Conservation (phyloP, 768 basidiomycete species). For the Suillus decipiens region DNA sequence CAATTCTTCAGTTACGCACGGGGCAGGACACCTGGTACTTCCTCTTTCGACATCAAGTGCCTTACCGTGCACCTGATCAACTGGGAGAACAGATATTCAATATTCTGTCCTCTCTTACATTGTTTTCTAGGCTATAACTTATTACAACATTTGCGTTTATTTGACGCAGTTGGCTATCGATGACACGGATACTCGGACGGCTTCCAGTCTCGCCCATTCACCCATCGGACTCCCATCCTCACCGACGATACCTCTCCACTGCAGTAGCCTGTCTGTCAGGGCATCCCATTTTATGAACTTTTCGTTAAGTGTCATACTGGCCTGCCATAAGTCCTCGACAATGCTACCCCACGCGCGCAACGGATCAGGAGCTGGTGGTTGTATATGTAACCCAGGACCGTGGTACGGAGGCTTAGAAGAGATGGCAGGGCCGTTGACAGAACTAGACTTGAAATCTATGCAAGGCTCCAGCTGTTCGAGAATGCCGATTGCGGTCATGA, state of each 20-base stretch:
- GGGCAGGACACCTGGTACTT: slow-evolving; percentile 35
- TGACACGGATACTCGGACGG: slow-evolving; percentile 19
- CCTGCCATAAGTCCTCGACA: slow-evolving; percentile 50
- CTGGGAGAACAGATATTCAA: slow-evolving; percentile 29
- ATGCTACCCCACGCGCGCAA: slow-evolving; percentile 49
- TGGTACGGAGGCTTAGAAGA: slow-evolving; percentile 33
- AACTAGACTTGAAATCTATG: neutral
- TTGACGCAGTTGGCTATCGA: neutral
- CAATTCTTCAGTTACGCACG: slow-evolving; percentile 24
- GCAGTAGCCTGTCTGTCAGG: slow-evolving; percentile 55
- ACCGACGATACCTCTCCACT: slow-evolving; percentile 55
- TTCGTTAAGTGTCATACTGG: slow-evolving; percentile 29
- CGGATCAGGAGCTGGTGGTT: slow-evolving; percentile 25
- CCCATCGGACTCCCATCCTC: slow-evolving; percentile 38
- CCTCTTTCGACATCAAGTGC: slow-evolving; percentile 9
- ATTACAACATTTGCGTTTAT: neutral
- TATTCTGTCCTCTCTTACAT: slow-evolving; percentile 15
- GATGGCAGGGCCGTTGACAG: slow-evolving; percentile 1
- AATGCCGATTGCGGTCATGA: slow-evolving; percentile 29
- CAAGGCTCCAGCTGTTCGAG: slow-evolving; percentile 33
- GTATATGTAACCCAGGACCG: slow-evolving; percentile 40
- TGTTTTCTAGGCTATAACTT: neutral
- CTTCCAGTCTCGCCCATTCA: slow-evolving; percentile 58
- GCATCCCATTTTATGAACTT: slow-evolving; percentile 46
- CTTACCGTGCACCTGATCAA: slow-evolving; percentile 27